A percentile compares a stretch with the other conserved stretches of the same genome.
Evolutionary conservation across 2,329 filamentous ascomycete species (phyloP).

Genomic region (Truncatella angustata): DNA sequence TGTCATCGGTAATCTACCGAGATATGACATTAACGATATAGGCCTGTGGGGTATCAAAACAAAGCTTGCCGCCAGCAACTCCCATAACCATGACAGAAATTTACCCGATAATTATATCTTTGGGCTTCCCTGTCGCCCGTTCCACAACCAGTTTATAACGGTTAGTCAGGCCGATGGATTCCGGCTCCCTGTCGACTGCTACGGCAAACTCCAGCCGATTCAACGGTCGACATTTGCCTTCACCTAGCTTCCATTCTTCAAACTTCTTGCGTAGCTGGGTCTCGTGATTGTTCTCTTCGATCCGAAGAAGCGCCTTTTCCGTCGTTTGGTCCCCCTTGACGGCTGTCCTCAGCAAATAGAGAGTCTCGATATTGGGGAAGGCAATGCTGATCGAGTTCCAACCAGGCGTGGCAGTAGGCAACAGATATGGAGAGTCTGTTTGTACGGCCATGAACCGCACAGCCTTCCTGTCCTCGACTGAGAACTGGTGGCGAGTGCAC

Average conservation of each 20-base stretch:
- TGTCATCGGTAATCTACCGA: too few species aligned
- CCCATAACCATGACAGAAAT: too few species aligned
- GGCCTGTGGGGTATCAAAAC: too few species aligned
- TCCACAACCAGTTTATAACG: constrained; percentile 21
- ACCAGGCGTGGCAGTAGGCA: constrained; percentile 16
- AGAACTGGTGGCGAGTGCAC: constrained; percentile 27
- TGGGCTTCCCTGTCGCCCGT: constrained; percentile 21
- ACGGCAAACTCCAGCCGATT: constrained; percentile 25
- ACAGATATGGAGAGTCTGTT: constrained; percentile 22
- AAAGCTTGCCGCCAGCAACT: too few species aligned
- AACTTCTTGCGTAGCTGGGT: constrained; percentile 20
- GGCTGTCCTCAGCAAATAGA: constrained; percentile 26
- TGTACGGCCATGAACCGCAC: constrained; percentile 26
- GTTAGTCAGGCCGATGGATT: constrained; percentile 9
- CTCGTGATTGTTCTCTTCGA: constrained; percentile 20
- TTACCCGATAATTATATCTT: constrained; percentile 29
- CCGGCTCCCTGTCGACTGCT: constrained; percentile 19
- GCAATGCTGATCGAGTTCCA: constrained; percentile 25
- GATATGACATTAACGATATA: too few species aligned
- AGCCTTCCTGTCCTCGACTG: constrained; percentile 19
- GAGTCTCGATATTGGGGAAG: constrained; percentile 27
- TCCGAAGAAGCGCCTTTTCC: constrained; percentile 27
- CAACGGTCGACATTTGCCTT: constrained; percentile 17
- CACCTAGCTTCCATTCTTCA: constrained; percentile 27
- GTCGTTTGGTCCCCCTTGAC: constrained; percentile 19